Base-by-base conservation (phyloP, 192 early-diverging fungal species). In the Entophlyctis helioformis region DNA sequence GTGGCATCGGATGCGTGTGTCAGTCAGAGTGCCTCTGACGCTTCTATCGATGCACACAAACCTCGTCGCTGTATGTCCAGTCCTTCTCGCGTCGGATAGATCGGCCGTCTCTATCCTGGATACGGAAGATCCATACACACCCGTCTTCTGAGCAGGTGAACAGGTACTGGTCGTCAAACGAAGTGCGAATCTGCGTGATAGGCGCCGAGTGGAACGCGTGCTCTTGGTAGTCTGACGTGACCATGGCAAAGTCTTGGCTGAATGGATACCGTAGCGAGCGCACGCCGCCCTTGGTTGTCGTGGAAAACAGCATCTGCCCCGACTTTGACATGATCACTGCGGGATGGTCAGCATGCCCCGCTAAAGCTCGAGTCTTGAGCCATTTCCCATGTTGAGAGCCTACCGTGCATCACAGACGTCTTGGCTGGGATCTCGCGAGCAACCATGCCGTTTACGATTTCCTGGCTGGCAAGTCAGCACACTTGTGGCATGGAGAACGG, bases 81-180 rank as follows among this genome's bases (percentile, higher is more conserved):
- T 75, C 69, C 41, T 65, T 75, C 40, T 76, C 71, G 13, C 67
- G 33, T 33, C 76, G 71, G 1, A 23, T 29, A 0, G 47, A 48
- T 18, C 61, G 55, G 20, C 28, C 37, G 20, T 72, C 74, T 42
- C 57, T 69, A 29, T 78, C 72, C 21, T 58, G 50, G 13, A 78
- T 27, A 27, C 53, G 44, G 39, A 60, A 67, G 12, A 78, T 47
- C 57, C 59, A 70, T 4, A 78, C 42, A 27, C 58, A 59, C 2
- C 72, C 75, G 47, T 78, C 75, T 34, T 64, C 64, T 1, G 61
- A 60, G n/a, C 34, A 54, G 0, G 69, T 67, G 42, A 76, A 76
- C 29, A 74, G 32, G 39, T 58, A 59, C 38, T 59, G 47, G 25
- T 76, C 75, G 52, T 76, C 69, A 38, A 52, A 59, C 0, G 69